Base-by-base conservation (phyloP, 2,329 filamentous ascomycete species). In the Fusarium veterinarium region DNA sequence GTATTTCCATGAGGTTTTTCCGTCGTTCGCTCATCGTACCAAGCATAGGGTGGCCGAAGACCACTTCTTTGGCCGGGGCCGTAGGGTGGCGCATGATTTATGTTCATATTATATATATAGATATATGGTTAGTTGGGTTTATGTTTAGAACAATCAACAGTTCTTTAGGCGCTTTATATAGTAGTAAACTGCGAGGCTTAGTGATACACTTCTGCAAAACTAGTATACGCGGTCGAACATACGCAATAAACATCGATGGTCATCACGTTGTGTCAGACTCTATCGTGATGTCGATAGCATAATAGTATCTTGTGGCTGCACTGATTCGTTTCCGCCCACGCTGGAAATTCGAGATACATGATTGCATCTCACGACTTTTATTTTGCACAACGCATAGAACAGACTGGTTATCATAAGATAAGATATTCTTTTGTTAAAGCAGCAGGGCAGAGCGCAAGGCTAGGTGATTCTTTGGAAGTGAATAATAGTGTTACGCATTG, bases 171-270 rank as follows among this genome's bases (percentile, higher is more conserved):
- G 14, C 10, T 28, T 28, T 40, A 17, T 53, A 53, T 40, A 41
- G 20, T 40, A 40, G 20, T 13, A 20, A 5, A 16, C 4, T 17
- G 28, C 1, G 14, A 40, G 14, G 20, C 17, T 28, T 23, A 40
- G 33, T 53, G 33, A 53, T 17, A 12, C 13, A 40, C 23, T 9
- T 28, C 3, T 8, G 19, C 17, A 28, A 20, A 40, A 9, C 3
- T 13, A 12, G 5, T 4, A 16, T 4, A 6, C 7, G 5, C 3
- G 6, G n/a, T 14, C 8, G 8, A 35, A 35, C 4, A 25, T 5
- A 2, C 12, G 6, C 14, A 5, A 8, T 3, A 14, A 14, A 1
- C 6, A 25, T 9, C 0, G 19, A 14, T 6, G 9, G 5, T 4
- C 17, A 13, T 5, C 3, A 12, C 1, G 4, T 8, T 17, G 10